These are phyloP conservation scores for Desmodesmus armatus DNA, from an alignment of 139 green algal species.

Conservation along the genomic window DNA sequence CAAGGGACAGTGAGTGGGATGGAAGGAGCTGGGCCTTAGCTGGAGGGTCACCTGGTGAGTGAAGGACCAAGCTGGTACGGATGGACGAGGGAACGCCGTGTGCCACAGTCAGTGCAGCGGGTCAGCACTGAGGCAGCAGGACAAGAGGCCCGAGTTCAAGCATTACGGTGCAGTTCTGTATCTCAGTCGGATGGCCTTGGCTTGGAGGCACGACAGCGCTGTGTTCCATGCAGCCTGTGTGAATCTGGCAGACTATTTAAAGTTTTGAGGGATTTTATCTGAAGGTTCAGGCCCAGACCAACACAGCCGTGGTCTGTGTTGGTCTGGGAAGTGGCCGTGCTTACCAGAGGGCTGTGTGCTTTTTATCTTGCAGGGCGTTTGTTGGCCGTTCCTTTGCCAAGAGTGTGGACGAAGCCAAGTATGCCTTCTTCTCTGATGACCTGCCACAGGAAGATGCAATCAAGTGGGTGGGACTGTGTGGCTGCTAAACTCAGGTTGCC, in stretches of 20 bases:
- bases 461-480: no score
- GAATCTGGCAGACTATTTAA: no score
- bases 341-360: background rate
- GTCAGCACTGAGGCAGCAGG: no score
- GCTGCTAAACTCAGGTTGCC: no score
- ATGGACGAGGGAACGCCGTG: no score
- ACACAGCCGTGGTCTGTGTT: background rate
- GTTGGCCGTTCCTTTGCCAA: conserved; percentile 70
- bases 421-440: conserved; percentile 80
- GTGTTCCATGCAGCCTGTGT: no score
- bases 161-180: no score
- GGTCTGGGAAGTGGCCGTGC: background rate
- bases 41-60: conserved; percentile 78
- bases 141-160: no score
- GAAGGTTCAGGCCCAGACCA: background rate
- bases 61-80: no score
- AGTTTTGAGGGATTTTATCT: background rate
- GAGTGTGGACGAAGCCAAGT: conserved; percentile 55
- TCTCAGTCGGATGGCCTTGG: no score
- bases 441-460: conserved; percentile 67
- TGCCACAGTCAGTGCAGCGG: no score
- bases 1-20: background rate
- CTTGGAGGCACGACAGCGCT: no score
- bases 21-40: conserved; percentile 55
- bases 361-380: conserved; percentile 67